Conservation (phyloP, 139 green algal species). For the Chlamydomonas sp. region DNA sequence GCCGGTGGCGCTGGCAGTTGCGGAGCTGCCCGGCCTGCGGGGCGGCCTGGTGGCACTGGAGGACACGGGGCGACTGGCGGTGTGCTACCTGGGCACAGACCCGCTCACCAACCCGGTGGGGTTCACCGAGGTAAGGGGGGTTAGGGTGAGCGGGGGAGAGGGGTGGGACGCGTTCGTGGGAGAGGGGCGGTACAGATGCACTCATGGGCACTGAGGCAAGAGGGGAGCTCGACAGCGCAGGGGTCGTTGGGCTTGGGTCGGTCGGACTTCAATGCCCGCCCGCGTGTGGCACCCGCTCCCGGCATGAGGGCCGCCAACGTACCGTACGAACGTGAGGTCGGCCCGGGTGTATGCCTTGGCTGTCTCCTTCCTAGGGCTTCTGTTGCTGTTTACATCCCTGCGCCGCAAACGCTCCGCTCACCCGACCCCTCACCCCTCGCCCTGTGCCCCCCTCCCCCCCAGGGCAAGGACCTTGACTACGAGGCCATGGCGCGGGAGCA, state of each 20-base stretch:
- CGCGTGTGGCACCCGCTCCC: too few relatives aligned
- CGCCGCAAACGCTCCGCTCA: background rate
- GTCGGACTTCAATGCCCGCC: too few relatives aligned
- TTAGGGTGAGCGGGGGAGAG: background rate
- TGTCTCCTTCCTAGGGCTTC: too few relatives aligned
- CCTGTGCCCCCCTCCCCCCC: background rate
- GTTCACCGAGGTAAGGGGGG: slow-evolving; percentile 38
- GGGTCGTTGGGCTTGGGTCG: too few relatives aligned
- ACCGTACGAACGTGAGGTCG: too few relatives aligned
- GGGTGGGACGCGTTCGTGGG: background rate
- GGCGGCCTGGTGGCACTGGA: slow-evolving; percentile 63
- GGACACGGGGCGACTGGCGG: slow-evolving; percentile 56
- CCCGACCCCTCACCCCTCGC: background rate
- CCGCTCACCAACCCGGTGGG: slow-evolving; percentile 58
- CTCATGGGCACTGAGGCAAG: too few relatives aligned
- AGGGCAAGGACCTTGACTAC: slow-evolving; percentile 72
- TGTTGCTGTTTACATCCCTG: background rate
- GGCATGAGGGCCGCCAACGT: too few relatives aligned
- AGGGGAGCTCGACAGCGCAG: too few relatives aligned
- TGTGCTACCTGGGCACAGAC: slow-evolving; percentile 71
- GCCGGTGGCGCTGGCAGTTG: slow-evolving; percentile 59
- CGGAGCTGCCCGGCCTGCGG: slow-evolving; percentile 42
- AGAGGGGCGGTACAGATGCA: background rate
- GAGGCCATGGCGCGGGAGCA: slow-evolving; percentile 76
- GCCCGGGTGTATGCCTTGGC: too few relatives aligned